phyloP scores from a whole-genome alignment of 2,329 filamentous ascomycete genomes.

The Beauveria rudraprayagi region DNA sequence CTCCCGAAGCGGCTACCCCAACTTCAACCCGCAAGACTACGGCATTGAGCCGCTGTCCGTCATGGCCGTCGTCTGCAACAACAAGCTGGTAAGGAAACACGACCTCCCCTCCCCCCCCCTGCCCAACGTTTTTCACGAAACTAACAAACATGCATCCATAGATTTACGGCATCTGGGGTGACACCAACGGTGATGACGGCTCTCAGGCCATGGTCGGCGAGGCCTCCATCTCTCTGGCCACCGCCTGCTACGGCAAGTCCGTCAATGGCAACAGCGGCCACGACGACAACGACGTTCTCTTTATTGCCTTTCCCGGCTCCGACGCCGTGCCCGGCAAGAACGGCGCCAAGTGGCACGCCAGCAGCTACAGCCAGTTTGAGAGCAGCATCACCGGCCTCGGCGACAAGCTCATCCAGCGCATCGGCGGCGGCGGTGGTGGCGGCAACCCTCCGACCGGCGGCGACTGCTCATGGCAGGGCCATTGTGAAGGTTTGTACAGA shows the following conservation, averaged over 20 bases:
- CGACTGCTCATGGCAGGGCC: slow-evolving; percentile 16
- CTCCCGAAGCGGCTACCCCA: slow-evolving; percentile 18
- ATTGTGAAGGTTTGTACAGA: slow-evolving; percentile 12
- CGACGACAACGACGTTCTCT: slow-evolving; percentile 50
- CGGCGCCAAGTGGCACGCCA: slow-evolving; percentile 47
- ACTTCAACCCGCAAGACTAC: slow-evolving; percentile 27
- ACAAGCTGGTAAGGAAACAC: slow-evolving; percentile 23
- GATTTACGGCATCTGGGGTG: slow-evolving; percentile 49
- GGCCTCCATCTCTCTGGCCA: slow-evolving; percentile 48
- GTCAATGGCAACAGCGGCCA: slow-evolving; percentile 51
- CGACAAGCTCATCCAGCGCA: slow-evolving; percentile 38
- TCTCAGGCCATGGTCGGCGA: slow-evolving; percentile 44
- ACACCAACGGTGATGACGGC: slow-evolving; percentile 49
- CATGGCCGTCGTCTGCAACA: slow-evolving; percentile 41
- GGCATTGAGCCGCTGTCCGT: slow-evolving; percentile 39
- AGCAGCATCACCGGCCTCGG: slow-evolving; percentile 43
- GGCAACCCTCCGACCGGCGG: background rate
- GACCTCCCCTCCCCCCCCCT: no score
- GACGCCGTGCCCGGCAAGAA: slow-evolving; percentile 48
- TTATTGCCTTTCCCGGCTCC: slow-evolving; percentile 49
- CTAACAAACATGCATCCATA: slow-evolving; percentile 22
- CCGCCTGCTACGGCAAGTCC: slow-evolving; percentile 43
- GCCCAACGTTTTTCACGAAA: background rate
- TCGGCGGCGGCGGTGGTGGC: slow-evolving; percentile 15
- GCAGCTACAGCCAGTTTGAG: slow-evolving; percentile 41